These are phyloP conservation scores for Leccinum obscurum DNA, from an alignment of 768 basidiomycete species.

Conservation along the genomic window DNA sequence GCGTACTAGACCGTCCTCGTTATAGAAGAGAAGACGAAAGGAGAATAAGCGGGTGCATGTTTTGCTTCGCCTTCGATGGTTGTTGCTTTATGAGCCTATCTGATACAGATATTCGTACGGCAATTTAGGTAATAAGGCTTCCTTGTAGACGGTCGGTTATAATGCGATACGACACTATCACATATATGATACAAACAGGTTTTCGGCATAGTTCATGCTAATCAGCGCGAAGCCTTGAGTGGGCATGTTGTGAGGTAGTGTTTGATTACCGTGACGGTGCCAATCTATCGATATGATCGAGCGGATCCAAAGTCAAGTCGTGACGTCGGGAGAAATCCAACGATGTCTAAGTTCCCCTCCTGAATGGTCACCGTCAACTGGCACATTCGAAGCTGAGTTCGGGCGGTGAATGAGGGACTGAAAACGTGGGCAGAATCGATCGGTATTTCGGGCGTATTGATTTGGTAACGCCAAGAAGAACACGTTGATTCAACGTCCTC, in stretches of 20 bases:
- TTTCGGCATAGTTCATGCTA: background rate
- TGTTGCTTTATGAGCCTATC: background rate
- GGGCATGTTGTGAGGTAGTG: background rate
- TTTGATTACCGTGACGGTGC: background rate
- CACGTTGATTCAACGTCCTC: background rate
- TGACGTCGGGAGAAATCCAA: background rate
- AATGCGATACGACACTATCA: background rate
- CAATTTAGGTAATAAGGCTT: background rate
- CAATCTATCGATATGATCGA: background rate
- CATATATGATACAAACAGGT: background rate
- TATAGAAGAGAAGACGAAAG: background rate
- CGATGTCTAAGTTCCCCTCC: background rate
- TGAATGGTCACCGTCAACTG: background rate
- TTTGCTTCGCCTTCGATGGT: background rate
- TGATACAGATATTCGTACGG: background rate
- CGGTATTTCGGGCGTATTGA: background rate
- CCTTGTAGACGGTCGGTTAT: background rate
- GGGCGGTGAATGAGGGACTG: no score
- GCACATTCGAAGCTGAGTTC: background rate
- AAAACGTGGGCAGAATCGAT: background rate
- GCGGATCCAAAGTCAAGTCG: background rate
- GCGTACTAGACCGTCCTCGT: background rate
- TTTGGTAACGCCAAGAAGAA: constrained; percentile 2
- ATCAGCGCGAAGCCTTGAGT: background rate
- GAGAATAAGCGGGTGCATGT: background rate